Evolutionary conservation across 345 rosid species (phyloP).

Genomic region (Salix koriyanagi): DNA sequence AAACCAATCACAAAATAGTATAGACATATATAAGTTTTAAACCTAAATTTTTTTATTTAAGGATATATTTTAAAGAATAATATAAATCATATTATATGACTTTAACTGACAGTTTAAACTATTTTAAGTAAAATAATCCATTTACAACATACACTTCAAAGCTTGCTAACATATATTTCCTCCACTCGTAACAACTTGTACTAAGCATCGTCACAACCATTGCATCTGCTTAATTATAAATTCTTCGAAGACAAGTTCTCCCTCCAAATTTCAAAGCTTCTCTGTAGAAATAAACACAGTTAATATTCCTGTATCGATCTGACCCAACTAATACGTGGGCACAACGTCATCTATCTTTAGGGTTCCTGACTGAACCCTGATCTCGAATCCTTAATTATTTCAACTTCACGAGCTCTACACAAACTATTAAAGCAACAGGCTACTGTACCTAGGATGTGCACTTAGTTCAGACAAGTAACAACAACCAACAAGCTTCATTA

Average conservation of each 20-base stretch:
- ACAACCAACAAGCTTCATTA: background rate
- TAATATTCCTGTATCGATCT: background rate
- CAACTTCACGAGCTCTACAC: no score
- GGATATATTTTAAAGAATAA: accelerated
- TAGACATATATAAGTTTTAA: no score
- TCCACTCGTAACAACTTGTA: background rate
- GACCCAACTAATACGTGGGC: no score
- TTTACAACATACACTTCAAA: background rate
- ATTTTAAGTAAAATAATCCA: no score
- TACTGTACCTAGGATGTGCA: background rate
- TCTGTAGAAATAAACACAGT: background rate
- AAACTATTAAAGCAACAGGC: no score
- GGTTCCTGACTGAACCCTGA: background rate
- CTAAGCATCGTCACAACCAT: background rate
- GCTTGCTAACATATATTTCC: no score
- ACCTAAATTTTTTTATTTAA: no score
- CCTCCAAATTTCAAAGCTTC: background rate
- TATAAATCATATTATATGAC: no score
- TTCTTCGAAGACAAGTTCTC: background rate
- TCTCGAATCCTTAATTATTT: background rate
- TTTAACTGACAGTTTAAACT: no score
- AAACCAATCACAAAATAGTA: no score
- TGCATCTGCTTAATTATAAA: background rate
- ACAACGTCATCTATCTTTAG: background rate
- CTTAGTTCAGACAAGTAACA: background rate